Conservation (phyloP, 352 stramenopile genomes). For the Phytopythium chamaehyphon region DNA sequence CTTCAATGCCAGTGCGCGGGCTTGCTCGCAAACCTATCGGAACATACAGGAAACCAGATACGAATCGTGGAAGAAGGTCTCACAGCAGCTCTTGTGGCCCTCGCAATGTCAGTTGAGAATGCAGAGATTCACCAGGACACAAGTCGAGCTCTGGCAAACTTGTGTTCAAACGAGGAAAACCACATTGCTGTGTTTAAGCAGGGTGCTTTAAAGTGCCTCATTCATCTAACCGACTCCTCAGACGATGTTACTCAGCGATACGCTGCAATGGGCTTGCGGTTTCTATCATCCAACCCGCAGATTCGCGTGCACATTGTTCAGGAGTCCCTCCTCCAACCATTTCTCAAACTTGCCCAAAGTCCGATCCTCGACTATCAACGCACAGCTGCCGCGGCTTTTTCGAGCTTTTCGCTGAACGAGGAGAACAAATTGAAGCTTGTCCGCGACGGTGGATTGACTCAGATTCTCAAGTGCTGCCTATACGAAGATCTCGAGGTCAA, state of each 20-base stretch:
- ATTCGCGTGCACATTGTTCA: constrained; percentile 92
- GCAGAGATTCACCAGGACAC: constrained; percentile 95
- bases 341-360: constrained; percentile 90
- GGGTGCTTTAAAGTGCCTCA: constrained; percentile 87
- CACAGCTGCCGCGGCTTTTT: constrained; percentile 91
- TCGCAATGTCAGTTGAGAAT: constrained; percentile 72
- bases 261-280: constrained; percentile 92
- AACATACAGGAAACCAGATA: constrained; percentile 88
- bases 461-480: constrained; percentile 89
- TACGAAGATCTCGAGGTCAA: constrained; percentile 91
- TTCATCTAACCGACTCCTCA: constrained; percentile 82
- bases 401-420: constrained; percentile 90
- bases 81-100: constrained; percentile 73
- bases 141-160: constrained; percentile 88
- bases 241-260: constrained; percentile 95
- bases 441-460: constrained; percentile 83
- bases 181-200: constrained; percentile 92
- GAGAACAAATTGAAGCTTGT: constrained; percentile 95
- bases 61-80: constrained; percentile 91
- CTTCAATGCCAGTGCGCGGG: constrained; percentile 92
- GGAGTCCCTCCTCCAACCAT: constrained; percentile 87
- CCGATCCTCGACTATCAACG: constrained; percentile 90
- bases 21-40: constrained; percentile 92
- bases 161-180: constrained; percentile 94
- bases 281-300: constrained; percentile 92